phyloP scores from a whole-genome alignment of 805 yeast genomes.

The Sugiyamaella lignohabitans region DNA sequence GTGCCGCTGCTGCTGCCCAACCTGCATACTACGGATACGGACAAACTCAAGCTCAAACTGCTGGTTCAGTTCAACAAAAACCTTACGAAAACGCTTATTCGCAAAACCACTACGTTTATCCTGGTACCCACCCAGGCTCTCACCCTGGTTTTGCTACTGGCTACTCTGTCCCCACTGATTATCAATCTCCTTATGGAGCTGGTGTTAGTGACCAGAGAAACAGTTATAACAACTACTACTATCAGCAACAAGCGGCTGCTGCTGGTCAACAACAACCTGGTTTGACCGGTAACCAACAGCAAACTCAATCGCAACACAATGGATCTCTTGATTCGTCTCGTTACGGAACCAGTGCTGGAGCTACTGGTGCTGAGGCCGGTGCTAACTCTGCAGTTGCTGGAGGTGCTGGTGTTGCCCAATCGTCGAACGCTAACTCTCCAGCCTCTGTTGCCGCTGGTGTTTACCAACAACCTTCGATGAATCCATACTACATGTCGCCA shows the following conservation, averaged over 20 bases:
- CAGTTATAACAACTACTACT: slow-evolving; percentile 19
- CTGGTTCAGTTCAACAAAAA: slow-evolving; percentile 14
- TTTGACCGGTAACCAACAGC: slow-evolving; percentile 24
- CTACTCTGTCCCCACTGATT: slow-evolving; percentile 16
- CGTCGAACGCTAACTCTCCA: slow-evolving; percentile 9
- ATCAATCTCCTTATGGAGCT: slow-evolving; percentile 15
- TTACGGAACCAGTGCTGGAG: slow-evolving; percentile 10
- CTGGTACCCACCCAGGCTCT: slow-evolving; percentile 17
- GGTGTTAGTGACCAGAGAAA: slow-evolving; percentile 15
- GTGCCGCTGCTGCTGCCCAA: slow-evolving; percentile 14
- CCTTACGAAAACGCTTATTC: slow-evolving; percentile 11
- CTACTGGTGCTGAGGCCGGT: slow-evolving; percentile 17
- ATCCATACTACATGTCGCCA: slow-evolving; percentile 24
- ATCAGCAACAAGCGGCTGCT: slow-evolving; percentile 18
- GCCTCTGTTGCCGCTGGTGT: slow-evolving; percentile 7
- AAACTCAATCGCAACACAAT: slow-evolving; percentile 20
- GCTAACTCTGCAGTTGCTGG: slow-evolving; percentile 18
- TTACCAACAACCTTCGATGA: slow-evolving; percentile 19
- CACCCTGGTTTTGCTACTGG: slow-evolving; percentile 16
- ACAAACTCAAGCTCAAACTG: slow-evolving; percentile 16
- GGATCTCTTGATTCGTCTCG: slow-evolving; percentile 3
- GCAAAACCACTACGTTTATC: slow-evolving; percentile 19
- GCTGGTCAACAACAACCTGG: slow-evolving; percentile 10
- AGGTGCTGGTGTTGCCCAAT: slow-evolving; percentile 12
- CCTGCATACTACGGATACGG: slow-evolving; percentile 9